Conservation (phyloP, 1,284 basidiomycete genomes). For the Xerocomus nothofagi region DNA sequence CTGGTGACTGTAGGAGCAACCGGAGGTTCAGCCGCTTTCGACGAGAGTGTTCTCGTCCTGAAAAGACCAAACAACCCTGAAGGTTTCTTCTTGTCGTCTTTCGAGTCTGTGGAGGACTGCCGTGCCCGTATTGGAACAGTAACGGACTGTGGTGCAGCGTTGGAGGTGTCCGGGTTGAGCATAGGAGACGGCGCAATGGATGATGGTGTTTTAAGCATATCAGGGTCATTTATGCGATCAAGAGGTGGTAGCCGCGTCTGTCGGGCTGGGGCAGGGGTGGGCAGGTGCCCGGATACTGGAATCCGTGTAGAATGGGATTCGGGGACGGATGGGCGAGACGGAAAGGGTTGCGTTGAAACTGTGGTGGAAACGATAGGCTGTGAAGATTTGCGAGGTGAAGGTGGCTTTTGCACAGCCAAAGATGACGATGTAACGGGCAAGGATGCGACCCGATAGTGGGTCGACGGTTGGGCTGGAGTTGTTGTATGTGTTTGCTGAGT, state of each 20-base stretch:
- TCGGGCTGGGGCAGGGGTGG: slow-evolving; percentile 26
- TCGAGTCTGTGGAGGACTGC: slow-evolving; percentile 34
- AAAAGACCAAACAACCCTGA: slow-evolving; percentile 33
- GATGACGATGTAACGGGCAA: slow-evolving; percentile 23
- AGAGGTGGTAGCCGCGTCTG: slow-evolving; percentile 13
- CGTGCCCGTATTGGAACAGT: slow-evolving; percentile 26
- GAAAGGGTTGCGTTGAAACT: slow-evolving; percentile 35
- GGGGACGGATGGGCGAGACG: slow-evolving; percentile 22
- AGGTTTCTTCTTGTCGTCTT: slow-evolving; percentile 34
- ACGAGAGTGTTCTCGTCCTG: slow-evolving; percentile 35
- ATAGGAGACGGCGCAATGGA: slow-evolving; percentile 48
- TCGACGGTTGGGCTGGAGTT: slow-evolving; percentile 19
- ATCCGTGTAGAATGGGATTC: slow-evolving; percentile 19
- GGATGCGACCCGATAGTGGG: slow-evolving; percentile 33
- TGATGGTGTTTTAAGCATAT: slow-evolving; percentile 52
- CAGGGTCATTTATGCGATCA: slow-evolving; percentile 41
- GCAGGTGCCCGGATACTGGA: slow-evolving; percentile 21
- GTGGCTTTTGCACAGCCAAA: slow-evolving; percentile 22
- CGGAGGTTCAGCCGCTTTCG: slow-evolving; percentile 28
- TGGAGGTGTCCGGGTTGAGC: slow-evolving; percentile 23
- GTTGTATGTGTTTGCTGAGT: slow-evolving; percentile 25
- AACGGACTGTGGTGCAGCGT: slow-evolving; percentile 7
- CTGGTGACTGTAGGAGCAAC: slow-evolving; percentile 16
- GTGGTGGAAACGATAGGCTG: slow-evolving; percentile 29
- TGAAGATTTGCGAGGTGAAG: slow-evolving; percentile 33